Base-by-base conservation (phyloP, 441 rosid species). In the Breynia disticha region DNA sequence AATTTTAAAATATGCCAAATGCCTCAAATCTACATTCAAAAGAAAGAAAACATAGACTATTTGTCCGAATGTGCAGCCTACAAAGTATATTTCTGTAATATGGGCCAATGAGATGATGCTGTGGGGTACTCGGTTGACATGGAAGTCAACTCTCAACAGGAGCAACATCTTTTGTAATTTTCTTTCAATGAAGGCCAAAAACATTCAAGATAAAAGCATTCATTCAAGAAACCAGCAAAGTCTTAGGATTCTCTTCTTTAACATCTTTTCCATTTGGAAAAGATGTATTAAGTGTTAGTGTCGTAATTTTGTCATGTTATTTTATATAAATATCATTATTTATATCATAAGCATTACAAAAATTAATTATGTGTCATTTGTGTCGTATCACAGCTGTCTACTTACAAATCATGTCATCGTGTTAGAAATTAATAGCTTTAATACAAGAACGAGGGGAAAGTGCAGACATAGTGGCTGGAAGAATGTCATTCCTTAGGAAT, bases 401-500 rank as follows among this genome's bases (percentile, higher is more conserved):
- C n/a, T n/a, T n/a, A n/a, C n/a, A n/a, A n/a, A n/a, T n/a, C n/a
- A n/a, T n/a, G n/a, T n/a, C n/a, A n/a, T n/a, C n/a, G n/a, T n/a
- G n/a, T n/a, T n/a, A n/a, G n/a, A n/a, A n/a, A n/a, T n/a, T n/a
- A n/a, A n/a, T n/a, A n/a, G n/a, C n/a, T n/a, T n/a, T n/a, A n/a
- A n/a, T n/a, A n/a, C n/a, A n/a, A n/a, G n/a, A 77, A 77, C 75
- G 35, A 28, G 64, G 53, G 55, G 52, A 65, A 55, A 56, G 47
- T 13, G 43, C 38, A 32, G 35, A 62, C 52, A 73, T 67, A 73
- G 76, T 64, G 74, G 63, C 35, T 4, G 61, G 55, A 70, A 61
- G 87, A 75, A 84, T 69, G 82, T 55, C 46, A 77, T 84, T 84
- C 91, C 61, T 46, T 43, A 37, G 64, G 87, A 68, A 81, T 71